Percentiles rank a stretch among this genome's conserved stretches.
These are phyloP conservation scores for Pholiota adiposa DNA, from an alignment of 1,284 basidiomycete genomes.

Conservation along the genomic window DNA sequence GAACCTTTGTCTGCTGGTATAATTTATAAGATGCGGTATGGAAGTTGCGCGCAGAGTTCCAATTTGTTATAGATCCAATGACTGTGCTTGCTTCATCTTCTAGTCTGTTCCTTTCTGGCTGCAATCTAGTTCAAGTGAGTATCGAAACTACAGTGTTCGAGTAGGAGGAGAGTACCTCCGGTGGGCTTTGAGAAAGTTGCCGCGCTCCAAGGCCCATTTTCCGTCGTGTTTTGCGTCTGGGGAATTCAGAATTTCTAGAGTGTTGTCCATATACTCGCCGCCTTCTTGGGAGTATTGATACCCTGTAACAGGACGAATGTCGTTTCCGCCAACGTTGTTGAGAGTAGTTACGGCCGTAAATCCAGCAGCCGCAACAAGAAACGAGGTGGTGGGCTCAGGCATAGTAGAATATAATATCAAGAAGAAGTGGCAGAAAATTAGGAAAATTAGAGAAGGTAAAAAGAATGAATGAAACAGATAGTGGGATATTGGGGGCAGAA, in stretches of 20 bases:
- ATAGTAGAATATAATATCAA: not conserved
- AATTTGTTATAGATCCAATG: not conserved
- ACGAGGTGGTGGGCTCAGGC: not conserved
- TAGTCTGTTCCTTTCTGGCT: not conserved
- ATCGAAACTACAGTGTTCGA: not conserved
- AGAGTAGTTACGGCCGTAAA: not conserved
- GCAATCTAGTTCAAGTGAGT: not conserved
- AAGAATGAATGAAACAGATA: too few species aligned
- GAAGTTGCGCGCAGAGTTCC: not conserved
- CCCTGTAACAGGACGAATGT: not conserved
- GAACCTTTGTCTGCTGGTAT: not conserved
- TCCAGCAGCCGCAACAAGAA: not conserved
- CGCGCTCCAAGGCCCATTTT: not conserved
- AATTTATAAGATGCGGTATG: not conserved
- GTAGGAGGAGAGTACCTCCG: not conserved
- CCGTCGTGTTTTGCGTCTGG: not conserved
- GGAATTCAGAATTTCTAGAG: not conserved
- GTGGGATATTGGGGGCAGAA: too few species aligned
- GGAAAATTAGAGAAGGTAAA: too few species aligned
- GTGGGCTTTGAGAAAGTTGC: not conserved
- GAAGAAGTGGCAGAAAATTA: too few species aligned
- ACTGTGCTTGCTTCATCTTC: not conserved
- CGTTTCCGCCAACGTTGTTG: not conserved
- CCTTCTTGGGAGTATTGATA: slow-evolving; percentile 1
- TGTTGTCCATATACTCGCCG: not conserved